phyloP scores from a whole-genome alignment of 225 moss, liverwort and hornwort species.

The Polytrichum formosum region DNA sequence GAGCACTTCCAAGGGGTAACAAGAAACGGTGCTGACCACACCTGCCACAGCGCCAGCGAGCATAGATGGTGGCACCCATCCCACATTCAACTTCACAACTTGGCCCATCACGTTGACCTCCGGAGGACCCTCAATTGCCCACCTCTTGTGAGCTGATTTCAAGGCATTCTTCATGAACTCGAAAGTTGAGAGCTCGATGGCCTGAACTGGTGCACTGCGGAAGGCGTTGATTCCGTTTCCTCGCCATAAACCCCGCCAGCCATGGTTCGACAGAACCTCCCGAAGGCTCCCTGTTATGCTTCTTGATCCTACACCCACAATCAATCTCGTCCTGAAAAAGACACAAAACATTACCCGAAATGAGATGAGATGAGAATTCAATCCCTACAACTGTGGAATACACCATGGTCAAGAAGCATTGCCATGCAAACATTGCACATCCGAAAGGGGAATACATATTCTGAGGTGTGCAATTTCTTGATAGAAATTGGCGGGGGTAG shows the following conservation, averaged over 20 bases:
- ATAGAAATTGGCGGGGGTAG: too few species aligned
- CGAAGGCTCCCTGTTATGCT: constrained; percentile 41
- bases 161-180: constrained; percentile 30
- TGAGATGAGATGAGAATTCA: not conserved
- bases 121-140: constrained; percentile 30
- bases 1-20: constrained; percentile 46
- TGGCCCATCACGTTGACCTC: constrained; percentile 35
- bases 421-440: too few species aligned
- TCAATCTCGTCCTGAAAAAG: constrained; percentile 36
- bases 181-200: constrained; percentile 40
- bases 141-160: constrained; percentile 21
- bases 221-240: constrained; percentile 43
- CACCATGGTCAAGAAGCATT: too few species aligned
- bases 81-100: constrained; percentile 15
- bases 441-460: too few species aligned
- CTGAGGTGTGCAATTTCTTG: too few species aligned
- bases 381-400: too few species aligned
- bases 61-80: constrained; percentile 30
- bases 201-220: constrained; percentile 37
- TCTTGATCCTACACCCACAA: constrained; percentile 39
- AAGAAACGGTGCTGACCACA: constrained; percentile 38
- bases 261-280: constrained; percentile 20
- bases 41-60: constrained; percentile 44
- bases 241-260: constrained; percentile 42
- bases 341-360: not conserved